phyloP scores from a whole-genome alignment of 257 asterid species.

The Apocynum venetum region DNA sequence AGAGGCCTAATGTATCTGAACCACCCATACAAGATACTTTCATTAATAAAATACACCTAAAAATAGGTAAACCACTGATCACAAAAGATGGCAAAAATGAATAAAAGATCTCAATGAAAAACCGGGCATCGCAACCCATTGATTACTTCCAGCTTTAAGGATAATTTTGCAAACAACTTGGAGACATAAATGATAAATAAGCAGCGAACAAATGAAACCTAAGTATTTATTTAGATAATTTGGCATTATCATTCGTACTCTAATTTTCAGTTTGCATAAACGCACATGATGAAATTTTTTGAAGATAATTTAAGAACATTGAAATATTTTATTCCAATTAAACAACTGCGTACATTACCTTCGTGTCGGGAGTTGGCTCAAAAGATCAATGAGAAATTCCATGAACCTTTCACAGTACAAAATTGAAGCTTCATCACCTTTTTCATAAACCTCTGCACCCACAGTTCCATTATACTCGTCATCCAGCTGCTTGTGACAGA shows the following conservation, averaged over 20 bases:
- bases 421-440: slow-evolving; percentile 63
- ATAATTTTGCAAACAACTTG: not conserved
- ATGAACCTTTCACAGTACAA: slow-evolving; percentile 93
- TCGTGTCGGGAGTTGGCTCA: slow-evolving; percentile 98
- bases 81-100: not conserved
- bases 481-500: slow-evolving; percentile 31
- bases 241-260: not conserved
- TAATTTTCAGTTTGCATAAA: not conserved
- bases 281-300: not conserved
- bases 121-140: not conserved
- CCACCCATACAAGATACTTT: slow-evolving; percentile 7
- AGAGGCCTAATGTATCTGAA: slow-evolving; percentile 83
- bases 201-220: not conserved
- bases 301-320: not conserved
- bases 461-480: slow-evolving; percentile 35
- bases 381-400: slow-evolving; percentile 97
- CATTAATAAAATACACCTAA: not conserved
- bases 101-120: not conserved
- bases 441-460: slow-evolving; percentile 34
- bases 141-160: not conserved
- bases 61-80: not conserved
- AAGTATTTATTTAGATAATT: not conserved
- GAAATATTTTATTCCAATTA: not conserved
- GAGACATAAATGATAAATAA: not conserved
- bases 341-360: slow-evolving; percentile 39